Conservation (phyloP, 305 asterid genomes). For the Andrographis paniculata region DNA sequence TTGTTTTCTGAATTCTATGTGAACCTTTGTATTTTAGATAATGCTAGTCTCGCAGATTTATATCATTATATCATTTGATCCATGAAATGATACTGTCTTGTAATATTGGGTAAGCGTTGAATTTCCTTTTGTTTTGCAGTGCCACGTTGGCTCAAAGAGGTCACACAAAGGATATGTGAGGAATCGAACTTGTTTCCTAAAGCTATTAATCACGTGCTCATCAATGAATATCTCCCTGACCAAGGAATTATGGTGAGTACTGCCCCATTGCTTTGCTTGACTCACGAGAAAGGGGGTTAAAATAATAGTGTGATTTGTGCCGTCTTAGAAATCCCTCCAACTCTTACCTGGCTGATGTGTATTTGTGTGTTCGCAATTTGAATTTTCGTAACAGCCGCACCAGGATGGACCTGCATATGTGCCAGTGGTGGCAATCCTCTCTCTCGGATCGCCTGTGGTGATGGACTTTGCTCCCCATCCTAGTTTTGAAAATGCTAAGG, state of each 20-base stretch:
- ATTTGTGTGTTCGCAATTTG: conserved; percentile 1
- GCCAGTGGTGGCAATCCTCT: conserved; percentile 89
- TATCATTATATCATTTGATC: conserved; percentile 7
- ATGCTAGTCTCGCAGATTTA: neutral
- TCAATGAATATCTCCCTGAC: conserved; percentile 76
- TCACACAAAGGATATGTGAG: conserved; percentile 51
- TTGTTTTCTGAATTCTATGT: no score
- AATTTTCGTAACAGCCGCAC: conserved; percentile 48
- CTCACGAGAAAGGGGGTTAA: neutral
- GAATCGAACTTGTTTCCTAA: conserved; percentile 62
- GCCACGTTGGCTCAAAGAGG: conserved; percentile 68
- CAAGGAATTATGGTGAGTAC: conserved; percentile 87
- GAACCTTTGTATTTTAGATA: no score
- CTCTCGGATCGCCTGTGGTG: conserved; percentile 80
- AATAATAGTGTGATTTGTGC: conserved; percentile 1
- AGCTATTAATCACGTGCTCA: conserved; percentile 79
- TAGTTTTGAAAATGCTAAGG: conserved; percentile 24
- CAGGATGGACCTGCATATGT: conserved; percentile 93
- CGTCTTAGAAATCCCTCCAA: neutral
- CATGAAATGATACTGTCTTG: conserved; percentile 3
- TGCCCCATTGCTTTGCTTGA: conserved; percentile 1
- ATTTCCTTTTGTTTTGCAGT: conserved; percentile 43
- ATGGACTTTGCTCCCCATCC: conserved; percentile 85
- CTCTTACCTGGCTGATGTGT: neutral
- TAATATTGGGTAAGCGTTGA: conserved; percentile 1